Evolutionary conservation across 352 stramenopile genomes (phyloP).

Genomic region (Globisporangium recalcitrans): DNA sequence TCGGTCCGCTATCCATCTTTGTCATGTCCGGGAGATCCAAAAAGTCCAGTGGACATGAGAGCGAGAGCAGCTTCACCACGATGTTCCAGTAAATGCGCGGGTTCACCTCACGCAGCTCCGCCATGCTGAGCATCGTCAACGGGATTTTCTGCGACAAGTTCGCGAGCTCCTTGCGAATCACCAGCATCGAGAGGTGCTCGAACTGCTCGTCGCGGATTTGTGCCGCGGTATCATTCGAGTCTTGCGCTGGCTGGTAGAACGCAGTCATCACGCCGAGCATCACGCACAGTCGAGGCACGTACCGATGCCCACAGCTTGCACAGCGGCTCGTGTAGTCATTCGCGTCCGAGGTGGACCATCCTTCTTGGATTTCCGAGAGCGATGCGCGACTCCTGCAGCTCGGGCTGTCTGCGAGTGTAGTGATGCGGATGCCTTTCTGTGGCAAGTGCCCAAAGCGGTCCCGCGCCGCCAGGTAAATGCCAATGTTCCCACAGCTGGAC

Average conservation of each 20-base stretch:
- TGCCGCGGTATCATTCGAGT: background rate
- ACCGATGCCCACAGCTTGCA: conserved; percentile 22
- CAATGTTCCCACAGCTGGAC: conserved; percentile 43
- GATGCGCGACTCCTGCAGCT: conserved; percentile 27
- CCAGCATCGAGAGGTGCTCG: conserved; percentile 39
- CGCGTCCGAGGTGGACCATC: conserved; percentile 25
- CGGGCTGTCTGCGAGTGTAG: conserved; percentile 33
- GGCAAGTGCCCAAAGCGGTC: conserved; percentile 44
- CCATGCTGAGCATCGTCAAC: conserved; percentile 35
- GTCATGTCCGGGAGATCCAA: conserved; percentile 33
- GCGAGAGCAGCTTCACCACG: conserved; percentile 42
- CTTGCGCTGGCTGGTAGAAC: conserved; percentile 13
- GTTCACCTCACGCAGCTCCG: conserved; percentile 27
- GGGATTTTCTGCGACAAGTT: conserved; percentile 34
- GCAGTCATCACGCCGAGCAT: conserved; percentile 32
- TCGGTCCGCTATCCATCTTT: background rate
- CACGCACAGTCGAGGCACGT: conserved; percentile 32
- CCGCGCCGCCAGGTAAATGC: conserved; percentile 27
- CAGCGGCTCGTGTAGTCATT: conserved; percentile 44
- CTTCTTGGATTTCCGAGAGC: conserved; percentile 29
- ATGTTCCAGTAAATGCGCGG: conserved; percentile 58
- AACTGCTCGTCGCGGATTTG: conserved; percentile 29
- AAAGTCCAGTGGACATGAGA: conserved; percentile 40
- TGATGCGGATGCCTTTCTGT: conserved; percentile 31
- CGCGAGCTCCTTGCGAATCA: conserved; percentile 39